These are phyloP conservation scores for Harringtonia aguacate DNA, from an alignment of 2,329 filamentous ascomycete genomes.

Conservation along the genomic window DNA sequence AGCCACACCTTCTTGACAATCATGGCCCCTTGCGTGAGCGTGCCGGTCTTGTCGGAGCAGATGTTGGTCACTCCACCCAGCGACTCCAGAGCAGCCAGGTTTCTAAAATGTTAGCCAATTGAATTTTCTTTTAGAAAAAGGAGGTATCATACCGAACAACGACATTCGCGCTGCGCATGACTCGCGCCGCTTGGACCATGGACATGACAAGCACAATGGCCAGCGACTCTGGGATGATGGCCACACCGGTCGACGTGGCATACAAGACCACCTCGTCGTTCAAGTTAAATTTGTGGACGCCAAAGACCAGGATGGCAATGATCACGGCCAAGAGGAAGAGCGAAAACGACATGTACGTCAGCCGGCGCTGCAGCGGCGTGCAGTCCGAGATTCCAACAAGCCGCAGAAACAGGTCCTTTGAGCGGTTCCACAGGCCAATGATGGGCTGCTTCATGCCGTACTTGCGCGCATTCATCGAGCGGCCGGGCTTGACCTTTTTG, in stretches of 20 bases:
- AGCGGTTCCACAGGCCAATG: constrained; percentile 29
- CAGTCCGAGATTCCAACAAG: constrained; percentile 55
- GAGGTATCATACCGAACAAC: constrained; percentile 40
- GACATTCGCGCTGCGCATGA: constrained; percentile 54
- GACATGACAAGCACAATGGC: constrained; percentile 63
- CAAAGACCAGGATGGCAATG: constrained; percentile 52
- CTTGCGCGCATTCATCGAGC: constrained; percentile 30
- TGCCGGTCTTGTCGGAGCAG: constrained; percentile 66
- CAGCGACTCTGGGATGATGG: constrained; percentile 55
- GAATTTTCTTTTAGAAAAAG: too few species aligned
- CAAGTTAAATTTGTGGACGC: constrained; percentile 41
- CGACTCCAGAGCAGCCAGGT: constrained; percentile 57
- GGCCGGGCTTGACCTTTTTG: constrained; percentile 37
- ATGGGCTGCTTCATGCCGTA: constrained; percentile 29
- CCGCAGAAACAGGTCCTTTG: constrained; percentile 21
- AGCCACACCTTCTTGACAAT: constrained; percentile 58
- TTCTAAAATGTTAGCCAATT: too few species aligned
- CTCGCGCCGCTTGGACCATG: constrained; percentile 55
- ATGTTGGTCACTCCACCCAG: constrained; percentile 63
- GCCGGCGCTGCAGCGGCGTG: constrained; percentile 74
- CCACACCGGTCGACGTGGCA: constrained; percentile 50
- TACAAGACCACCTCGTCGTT: constrained; percentile 49
- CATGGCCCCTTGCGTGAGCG: constrained; percentile 59
- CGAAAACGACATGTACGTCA: constrained; percentile 74
- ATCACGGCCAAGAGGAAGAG: constrained; percentile 63